A percentile compares a stretch with the other conserved stretches of the same genome.
These are phyloP conservation scores for Lactarius pseudohatsudake DNA, from an alignment of 768 basidiomycete genomes.

Conservation along the genomic window DNA sequence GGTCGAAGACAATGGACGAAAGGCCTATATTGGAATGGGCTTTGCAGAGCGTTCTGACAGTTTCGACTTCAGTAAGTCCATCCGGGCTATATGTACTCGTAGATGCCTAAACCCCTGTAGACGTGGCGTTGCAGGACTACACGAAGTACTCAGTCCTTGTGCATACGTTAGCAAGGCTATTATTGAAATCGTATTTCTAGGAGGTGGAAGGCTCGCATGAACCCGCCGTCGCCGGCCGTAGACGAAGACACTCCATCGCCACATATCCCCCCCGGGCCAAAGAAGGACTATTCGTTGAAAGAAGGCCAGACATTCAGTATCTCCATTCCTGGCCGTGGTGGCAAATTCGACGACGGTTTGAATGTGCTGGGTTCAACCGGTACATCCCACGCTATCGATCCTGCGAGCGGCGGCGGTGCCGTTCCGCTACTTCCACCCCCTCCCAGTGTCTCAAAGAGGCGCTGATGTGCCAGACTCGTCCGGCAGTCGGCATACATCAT, in stretches of 20 bases:
- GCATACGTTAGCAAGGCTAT: neutral
- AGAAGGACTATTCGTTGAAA: slow-evolving; percentile 92
- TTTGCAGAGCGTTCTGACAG: slow-evolving; percentile 86
- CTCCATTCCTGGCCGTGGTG: slow-evolving; percentile 76
- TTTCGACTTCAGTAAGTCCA: slow-evolving; percentile 83
- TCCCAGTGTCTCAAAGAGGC: slow-evolving; percentile 59
- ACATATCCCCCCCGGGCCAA: slow-evolving; percentile 71
- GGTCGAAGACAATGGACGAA: slow-evolving; percentile 83
- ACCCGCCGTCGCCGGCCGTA: slow-evolving; percentile 47
- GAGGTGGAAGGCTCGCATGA: slow-evolving; percentile 27
- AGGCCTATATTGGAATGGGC: slow-evolving; percentile 93
- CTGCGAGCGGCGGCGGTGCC: slow-evolving; percentile 37
- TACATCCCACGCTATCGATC: slow-evolving; percentile 18
- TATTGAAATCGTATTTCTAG: neutral
- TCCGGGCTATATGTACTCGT: neutral
- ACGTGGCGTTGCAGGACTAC: slow-evolving; percentile 84
- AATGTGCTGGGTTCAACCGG: slow-evolving; percentile 32
- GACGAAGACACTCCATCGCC: slow-evolving; percentile 52
- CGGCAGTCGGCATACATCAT: neutral
- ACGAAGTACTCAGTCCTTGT: slow-evolving; percentile 54
- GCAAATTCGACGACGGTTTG: slow-evolving; percentile 39
- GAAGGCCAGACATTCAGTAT: slow-evolving; percentile 96
- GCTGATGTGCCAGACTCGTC: slow-evolving; percentile 28
- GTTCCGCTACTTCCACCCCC: slow-evolving; percentile 85
- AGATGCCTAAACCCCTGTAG: slow-evolving; percentile 38